These are phyloP conservation scores for Solanum bulbocastanum DNA, from an alignment of 257 asterid species.

Conservation along the genomic window DNA sequence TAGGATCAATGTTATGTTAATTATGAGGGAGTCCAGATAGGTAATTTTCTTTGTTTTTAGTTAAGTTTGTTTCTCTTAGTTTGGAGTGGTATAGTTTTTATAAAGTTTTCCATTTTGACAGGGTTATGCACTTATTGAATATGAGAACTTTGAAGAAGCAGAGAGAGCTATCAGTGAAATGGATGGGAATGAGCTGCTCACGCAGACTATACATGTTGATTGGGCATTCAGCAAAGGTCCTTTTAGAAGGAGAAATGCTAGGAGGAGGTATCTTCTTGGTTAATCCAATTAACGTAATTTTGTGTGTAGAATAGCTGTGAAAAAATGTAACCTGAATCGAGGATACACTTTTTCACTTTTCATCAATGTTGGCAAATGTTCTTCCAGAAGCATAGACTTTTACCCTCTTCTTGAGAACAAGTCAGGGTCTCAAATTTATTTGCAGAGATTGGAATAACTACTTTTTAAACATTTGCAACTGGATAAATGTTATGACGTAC, in stretches of 20 bases:
- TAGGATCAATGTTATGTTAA: neutral
- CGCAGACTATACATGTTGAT: constrained; percentile 60
- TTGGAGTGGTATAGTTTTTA: neutral
- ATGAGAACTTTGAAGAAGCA: constrained; percentile 74
- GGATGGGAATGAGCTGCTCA: constrained; percentile 66
- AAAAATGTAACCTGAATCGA: neutral
- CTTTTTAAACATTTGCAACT: neutral
- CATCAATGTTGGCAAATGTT: neutral
- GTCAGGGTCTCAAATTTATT: neutral
- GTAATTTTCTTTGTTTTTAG: neutral
- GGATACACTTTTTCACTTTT: neutral
- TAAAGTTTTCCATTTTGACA: neutral
- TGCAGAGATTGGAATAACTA: neutral
- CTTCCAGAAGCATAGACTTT: neutral
- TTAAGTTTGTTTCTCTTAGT: neutral
- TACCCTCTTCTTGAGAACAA: neutral
- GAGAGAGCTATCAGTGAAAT: constrained; percentile 57
- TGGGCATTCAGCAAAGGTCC: constrained; percentile 99
- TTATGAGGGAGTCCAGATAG: neutral
- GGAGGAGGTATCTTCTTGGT: constrained; percentile 50
- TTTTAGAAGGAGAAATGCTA: constrained; percentile 68
- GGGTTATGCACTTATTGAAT: constrained; percentile 82
- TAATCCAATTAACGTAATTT: neutral
- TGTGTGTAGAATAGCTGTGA: neutral
- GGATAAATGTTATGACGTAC: neutral